Evolutionary conservation across 306 rosid species (phyloP), one percentile per base, ranked within the genome.

Genomic region (Astragalus glycyphyllos): DNA sequence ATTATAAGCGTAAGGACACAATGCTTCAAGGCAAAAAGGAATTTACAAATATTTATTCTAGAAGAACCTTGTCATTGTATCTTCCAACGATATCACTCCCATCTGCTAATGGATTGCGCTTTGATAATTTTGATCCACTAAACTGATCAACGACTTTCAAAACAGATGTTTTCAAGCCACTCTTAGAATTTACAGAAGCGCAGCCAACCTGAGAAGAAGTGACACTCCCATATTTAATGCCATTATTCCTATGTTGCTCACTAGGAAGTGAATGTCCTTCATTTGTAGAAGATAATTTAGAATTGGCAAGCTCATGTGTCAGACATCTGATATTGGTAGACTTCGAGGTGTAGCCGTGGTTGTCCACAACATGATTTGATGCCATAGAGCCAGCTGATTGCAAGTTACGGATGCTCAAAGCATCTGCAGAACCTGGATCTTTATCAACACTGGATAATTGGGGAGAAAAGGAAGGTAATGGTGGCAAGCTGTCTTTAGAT

Each of bases 101-200:
- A 75, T 23, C 58, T 16, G 86, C 68, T 45, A 65, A 11, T 1
- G 82, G 77, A 64, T 62, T 49, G 72, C 46, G 78, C 64, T 86
- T 91, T 35, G 89, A 84, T 68, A 76, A 35, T 77, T 84, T 91
- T 47, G 99, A 76, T 84, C 91, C 99, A 82, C 80, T 84, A 51
- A 91, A 76, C 81, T 91, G 97, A 81, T 89, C 87, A 17, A 91
- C 96, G 56, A 86, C 97, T 85, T 87, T 91, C 58, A 74, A 69
- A 53, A 91, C 90, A 53, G 99, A 87, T 41, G 90, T 73, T 85
- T 67, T 91, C 82, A 88, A 82, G 69, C 84, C 92, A 77, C 77
- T 81, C 81, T 74, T 86, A n/a, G 87, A 78, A 81, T 80, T 87
- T 59, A 65, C 79, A 68, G 85, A 72, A 69, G 58, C 66, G 82